Conservation (phyloP, 352 stramenopile species). For the Globisporangium middletonii region DNA sequence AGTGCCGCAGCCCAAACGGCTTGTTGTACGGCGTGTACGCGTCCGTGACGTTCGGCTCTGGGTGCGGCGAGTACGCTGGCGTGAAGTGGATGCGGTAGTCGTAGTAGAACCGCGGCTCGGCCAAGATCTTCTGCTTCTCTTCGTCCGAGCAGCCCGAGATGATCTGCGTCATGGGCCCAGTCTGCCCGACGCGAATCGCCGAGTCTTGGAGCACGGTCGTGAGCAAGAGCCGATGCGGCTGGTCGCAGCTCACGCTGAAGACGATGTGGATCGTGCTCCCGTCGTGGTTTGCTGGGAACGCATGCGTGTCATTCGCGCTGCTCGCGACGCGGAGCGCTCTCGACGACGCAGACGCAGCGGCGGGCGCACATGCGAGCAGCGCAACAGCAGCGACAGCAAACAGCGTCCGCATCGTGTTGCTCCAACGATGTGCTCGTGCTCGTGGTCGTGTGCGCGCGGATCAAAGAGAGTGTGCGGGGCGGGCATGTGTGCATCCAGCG, state of each 20-base stretch:
- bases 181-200: conserved; percentile 15
- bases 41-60: conserved; percentile 15
- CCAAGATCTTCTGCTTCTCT: conserved; percentile 18
- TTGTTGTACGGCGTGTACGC: conserved; percentile 25
- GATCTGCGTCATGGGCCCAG: conserved; percentile 26
- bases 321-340: too few species aligned
- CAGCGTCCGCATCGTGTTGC: too few species aligned
- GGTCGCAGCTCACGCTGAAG: conserved; percentile 22
- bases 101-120: conserved; percentile 37
- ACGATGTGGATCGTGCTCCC: conserved; percentile 18
- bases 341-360: too few species aligned
- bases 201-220: conserved; percentile 18
- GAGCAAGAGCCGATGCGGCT: conserved; percentile 14
- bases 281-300: conserved; percentile 11
- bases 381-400: too few species aligned
- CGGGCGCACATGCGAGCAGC: too few species aligned
- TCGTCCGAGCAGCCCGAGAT: conserved; percentile 25
- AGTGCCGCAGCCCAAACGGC: conserved; percentile 22
- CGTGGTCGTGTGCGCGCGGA: too few species aligned
- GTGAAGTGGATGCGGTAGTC: conserved; percentile 33
- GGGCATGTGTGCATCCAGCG: too few species aligned
- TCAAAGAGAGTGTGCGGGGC: too few species aligned
- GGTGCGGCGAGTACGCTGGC: conserved; percentile 14
- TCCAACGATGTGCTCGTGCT: too few species aligned
- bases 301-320: too few species aligned